Base-by-base conservation (phyloP, 495 filamentous ascomycete genomes). In the Lasiosphaeria ovina region DNA sequence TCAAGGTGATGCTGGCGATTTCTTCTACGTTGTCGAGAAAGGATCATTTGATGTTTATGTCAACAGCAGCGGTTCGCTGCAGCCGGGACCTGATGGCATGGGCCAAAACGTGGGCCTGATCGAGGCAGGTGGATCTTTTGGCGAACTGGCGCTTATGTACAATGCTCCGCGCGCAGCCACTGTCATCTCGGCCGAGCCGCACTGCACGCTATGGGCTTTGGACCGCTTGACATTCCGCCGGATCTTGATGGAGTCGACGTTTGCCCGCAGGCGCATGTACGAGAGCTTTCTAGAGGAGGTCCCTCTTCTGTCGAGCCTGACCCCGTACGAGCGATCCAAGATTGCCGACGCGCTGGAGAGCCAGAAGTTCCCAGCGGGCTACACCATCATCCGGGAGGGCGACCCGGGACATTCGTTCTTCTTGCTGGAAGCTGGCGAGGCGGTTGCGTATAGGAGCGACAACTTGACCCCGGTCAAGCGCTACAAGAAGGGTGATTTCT, bases 241-340 rank as follows among this genome's bases (percentile, higher is more conserved):
- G 35, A 98, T 98, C 66, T 80, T 98, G 56, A 97, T 98, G 95
- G 94, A 98, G 76, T 93, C 90, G 52, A 95, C 94, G 16, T 98
- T 97, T 76, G 90, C 93, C 69, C 90, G 93, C 35, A 87, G 94
- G 60, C 89, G 92, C 64, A 92, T 98, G 86, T 98, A 98, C 72
- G 94, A 98, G 72, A 88, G 86, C 67, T 98, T 98, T 79, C 81
- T 98, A n/a, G 92, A 96, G 70, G 93, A 97, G 75, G 93, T 98
- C 5, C 89, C 90, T 0, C 81, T 98, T n/a, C 84, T 98, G 10
- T 84, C 87, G 11, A 87, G 82, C 33, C 83, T 98, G 48, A 93
- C 92, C 17, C 79, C 88, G 0, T 98, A 97, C 69, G 94, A 98
- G 74, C 87, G 95, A 8, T 86, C 89, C 51, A 98, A 98, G 79